phyloP scores from a whole-genome alignment of 352 stramenopile species.

The Aphanomyces euteiches region DNA sequence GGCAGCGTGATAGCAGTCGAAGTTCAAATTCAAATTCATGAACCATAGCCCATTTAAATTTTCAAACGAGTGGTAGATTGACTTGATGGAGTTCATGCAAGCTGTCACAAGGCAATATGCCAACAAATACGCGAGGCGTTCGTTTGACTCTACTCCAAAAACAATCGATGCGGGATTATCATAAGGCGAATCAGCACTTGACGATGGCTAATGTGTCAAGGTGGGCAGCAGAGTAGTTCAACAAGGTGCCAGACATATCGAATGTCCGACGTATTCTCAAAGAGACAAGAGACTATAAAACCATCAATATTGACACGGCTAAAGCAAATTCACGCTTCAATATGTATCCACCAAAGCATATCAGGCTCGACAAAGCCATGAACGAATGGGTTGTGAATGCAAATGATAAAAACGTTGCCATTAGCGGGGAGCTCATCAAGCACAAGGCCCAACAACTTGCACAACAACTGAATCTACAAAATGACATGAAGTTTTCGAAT shows the following conservation, averaged over 20 bases:
- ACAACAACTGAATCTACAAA: neutral
- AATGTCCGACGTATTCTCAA: neutral
- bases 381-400: neutral
- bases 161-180: neutral
- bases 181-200: neutral
- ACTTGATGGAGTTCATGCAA: too few species aligned
- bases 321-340: neutral
- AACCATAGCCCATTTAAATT: too few species aligned
- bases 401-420: neutral
- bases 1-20: too few species aligned
- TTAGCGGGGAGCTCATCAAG: neutral
- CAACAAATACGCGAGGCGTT: neutral
- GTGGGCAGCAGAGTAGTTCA: neutral
- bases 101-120: constrained; percentile 6
- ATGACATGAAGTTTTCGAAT: neutral
- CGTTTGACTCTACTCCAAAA: constrained; percentile 2
- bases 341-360: neutral
- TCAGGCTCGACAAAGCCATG: neutral
- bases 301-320: neutral
- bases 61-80: too few species aligned
- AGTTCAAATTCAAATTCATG: too few species aligned
- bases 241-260: neutral
- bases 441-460: constrained; percentile 1
- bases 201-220: neutral
- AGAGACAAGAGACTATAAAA: neutral